Conservation (phyloP, 108 stramenopile genomes). For the Skeletonema grethae region DNA sequence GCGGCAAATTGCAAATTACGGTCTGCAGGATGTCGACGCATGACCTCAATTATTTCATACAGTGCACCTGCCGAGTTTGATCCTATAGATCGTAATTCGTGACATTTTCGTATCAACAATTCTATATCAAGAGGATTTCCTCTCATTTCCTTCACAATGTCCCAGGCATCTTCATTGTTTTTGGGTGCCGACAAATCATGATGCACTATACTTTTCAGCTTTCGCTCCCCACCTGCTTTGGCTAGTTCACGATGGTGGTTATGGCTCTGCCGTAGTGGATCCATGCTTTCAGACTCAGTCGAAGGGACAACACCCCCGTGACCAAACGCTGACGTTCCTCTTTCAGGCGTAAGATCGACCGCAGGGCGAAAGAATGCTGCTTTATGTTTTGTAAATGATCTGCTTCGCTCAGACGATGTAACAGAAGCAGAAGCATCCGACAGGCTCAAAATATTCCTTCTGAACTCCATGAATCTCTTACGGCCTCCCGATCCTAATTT, state of each 20-base stretch:
- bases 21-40: conserved; percentile 8
- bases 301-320: neutral
- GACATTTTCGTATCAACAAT: conserved; percentile 14
- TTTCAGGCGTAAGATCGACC: too few species aligned
- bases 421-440: neutral
- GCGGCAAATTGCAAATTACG: conserved; percentile 8
- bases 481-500: neutral
- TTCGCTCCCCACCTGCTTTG: neutral
- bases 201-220: neutral
- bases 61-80: conserved; percentile 11
- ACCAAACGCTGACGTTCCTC: neutral
- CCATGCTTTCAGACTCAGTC: neutral
- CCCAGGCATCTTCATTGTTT: conserved; percentile 23
- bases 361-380: too few species aligned
- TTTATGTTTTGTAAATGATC: too few species aligned
- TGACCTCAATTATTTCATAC: conserved; percentile 23
- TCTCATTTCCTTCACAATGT: conserved; percentile 18
- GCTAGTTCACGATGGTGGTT: neutral
- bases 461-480: neutral
- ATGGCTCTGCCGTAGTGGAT: neutral
- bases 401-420: too few species aligned
- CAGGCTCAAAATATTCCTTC: neutral
- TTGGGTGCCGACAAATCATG: neutral
- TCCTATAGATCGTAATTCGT: conserved; percentile 8
- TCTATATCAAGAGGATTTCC: conserved; percentile 1